These are phyloP conservation scores for Mollisiaceae sp. DNA, from an alignment of 2,329 filamentous ascomycete species.

Conservation along the genomic window DNA sequence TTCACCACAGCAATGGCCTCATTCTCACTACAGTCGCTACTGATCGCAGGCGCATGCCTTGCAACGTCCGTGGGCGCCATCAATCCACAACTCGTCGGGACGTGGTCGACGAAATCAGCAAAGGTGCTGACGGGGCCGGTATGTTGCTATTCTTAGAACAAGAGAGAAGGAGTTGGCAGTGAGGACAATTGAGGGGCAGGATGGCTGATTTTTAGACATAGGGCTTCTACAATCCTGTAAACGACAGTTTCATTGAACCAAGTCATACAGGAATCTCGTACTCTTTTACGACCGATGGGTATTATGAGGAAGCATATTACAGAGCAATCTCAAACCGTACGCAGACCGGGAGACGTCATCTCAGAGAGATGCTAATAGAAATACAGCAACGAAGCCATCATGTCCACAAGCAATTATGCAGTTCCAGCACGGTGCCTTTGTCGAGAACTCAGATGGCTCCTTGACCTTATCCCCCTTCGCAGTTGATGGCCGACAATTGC, in stretches of 20 bases:
- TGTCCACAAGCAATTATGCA: conserved; percentile 72
- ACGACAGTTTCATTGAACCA: conserved; percentile 70
- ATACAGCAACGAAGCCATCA: conserved; percentile 58
- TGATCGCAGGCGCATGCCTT: conserved; percentile 41
- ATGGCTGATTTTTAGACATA: conserved; percentile 42
- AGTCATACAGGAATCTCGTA: conserved; percentile 72
- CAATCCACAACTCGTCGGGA: conserved; percentile 64
- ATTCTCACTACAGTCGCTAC: conserved; percentile 44
- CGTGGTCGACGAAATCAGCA: conserved; percentile 74
- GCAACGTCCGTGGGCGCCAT: conserved; percentile 44
- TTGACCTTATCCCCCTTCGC: conserved; percentile 64
- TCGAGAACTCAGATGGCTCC: conserved; percentile 60
- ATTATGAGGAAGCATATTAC: conserved; percentile 73
- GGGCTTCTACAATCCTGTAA: conserved; percentile 72
- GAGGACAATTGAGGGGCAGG: conserved; percentile 16
- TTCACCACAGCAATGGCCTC: conserved; percentile 38
- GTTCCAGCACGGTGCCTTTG: conserved; percentile 73
- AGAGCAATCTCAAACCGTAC: conserved; percentile 71
- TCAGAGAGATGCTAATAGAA: conserved; percentile 24
- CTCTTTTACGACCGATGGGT: conserved; percentile 71
- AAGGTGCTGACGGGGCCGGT: conserved; percentile 73
- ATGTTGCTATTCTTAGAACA: conserved; percentile 45
- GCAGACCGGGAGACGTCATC: conserved; percentile 35
- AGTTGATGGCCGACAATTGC: conserved; percentile 70
- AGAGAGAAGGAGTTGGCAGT: conserved; percentile 24